These are phyloP conservation scores for Phytophthora pseudosyringae DNA, from an alignment of 352 stramenopile genomes.

Conservation along the genomic window DNA sequence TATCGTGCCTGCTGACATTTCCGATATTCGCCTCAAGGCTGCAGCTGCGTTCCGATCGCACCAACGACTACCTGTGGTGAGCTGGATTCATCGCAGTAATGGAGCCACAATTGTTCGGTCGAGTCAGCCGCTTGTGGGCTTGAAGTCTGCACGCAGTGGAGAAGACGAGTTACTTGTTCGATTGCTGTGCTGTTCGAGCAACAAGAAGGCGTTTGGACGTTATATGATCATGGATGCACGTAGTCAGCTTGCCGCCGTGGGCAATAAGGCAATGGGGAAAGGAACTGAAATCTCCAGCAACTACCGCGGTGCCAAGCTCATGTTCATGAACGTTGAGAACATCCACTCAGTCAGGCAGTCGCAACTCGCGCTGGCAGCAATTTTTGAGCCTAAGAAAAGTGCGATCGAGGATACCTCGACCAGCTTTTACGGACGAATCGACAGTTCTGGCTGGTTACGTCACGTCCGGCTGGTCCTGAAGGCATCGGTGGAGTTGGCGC, in stretches of 20 bases:
- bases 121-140: conserved; percentile 79
- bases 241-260: conserved; percentile 83
- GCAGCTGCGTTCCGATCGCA: conserved; percentile 78
- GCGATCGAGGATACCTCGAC: conserved; percentile 82
- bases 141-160: conserved; percentile 77
- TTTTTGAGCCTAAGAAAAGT: conserved; percentile 81
- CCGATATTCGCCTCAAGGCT: conserved; percentile 87
- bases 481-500: conserved; percentile 92
- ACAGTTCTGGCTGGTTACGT: conserved; percentile 96
- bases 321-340: conserved; percentile 99
- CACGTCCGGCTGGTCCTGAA: conserved; percentile 95
- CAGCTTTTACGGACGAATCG: conserved; percentile 90
- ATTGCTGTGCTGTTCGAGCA: conserved; percentile 70
- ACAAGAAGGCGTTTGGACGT: conserved; percentile 47
- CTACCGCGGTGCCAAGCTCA: conserved; percentile 94
- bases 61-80: conserved; percentile 73
- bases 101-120: conserved; percentile 83
- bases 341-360: conserved; percentile 97
- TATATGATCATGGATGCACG: conserved; percentile 89
- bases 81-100: conserved; percentile 76
- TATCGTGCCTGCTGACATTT: conserved; percentile 92
- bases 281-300: conserved; percentile 96
- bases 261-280: conserved; percentile 93
- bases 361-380: conserved; percentile 85
- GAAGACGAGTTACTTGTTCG: conserved; percentile 84